Evolutionary conservation across 73 alveolate species (phyloP).

Genomic region (Paramecium caudatum): DNA sequence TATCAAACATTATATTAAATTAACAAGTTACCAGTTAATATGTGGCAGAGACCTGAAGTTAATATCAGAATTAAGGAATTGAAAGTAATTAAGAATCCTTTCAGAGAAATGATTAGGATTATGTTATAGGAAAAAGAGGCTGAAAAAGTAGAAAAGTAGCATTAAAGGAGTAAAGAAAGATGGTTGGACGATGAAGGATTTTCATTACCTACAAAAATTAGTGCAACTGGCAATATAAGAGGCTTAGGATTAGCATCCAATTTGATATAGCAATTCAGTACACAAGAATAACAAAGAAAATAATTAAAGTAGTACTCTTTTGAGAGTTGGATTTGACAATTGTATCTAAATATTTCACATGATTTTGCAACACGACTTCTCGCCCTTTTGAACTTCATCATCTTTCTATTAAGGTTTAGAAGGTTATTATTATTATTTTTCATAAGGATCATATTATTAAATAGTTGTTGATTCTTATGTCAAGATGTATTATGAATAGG

Average conservation of each 20-base stretch:
- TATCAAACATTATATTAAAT: slow-evolving; percentile 82
- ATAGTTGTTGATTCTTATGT: neutral
- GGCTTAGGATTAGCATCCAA: slow-evolving; percentile 47
- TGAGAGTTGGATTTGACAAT: slow-evolving; percentile 47
- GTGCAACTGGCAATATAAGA: neutral
- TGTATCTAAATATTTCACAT: neutral
- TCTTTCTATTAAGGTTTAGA: no score
- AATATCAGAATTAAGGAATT: slow-evolving; percentile 84
- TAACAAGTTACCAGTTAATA: slow-evolving; percentile 78
- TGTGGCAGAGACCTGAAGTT: slow-evolving; percentile 35
- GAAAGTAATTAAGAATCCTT: slow-evolving; percentile 89
- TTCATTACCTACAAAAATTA: neutral
- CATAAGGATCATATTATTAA: slow-evolving; percentile 5
- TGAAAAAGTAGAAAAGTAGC: slow-evolving; percentile 65
- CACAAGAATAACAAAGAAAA: neutral
- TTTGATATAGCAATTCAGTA: slow-evolving; percentile 27
- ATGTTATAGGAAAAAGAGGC: slow-evolving; percentile 67
- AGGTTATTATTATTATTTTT: no score
- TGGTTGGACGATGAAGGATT: slow-evolving; percentile 68
- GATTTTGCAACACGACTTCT: no score
- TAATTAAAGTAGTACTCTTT: slow-evolving; percentile 26
- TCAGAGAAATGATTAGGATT: slow-evolving; percentile 83
- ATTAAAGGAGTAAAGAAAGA: slow-evolving; percentile 68
- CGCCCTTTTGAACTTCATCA: no score
- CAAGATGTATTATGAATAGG: neutral